These are phyloP conservation scores for Thielaviopsis punctulata DNA, from an alignment of 2,329 filamentous ascomycete species.

Conservation along the genomic window DNA sequence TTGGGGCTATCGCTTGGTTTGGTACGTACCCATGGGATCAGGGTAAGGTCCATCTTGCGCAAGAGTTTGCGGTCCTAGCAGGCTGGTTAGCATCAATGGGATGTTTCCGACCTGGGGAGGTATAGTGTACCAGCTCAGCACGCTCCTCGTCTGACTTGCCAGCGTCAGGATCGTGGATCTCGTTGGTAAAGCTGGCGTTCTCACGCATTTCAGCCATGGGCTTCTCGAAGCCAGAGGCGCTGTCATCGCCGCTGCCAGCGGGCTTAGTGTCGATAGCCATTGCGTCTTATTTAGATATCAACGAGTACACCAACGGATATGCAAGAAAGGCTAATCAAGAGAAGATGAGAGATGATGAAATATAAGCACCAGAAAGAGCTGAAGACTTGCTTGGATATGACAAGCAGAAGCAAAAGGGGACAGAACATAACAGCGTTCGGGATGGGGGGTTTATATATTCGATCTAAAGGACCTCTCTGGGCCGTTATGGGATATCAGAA, in stretches of 20 bases:
- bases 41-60: constrained; percentile 40
- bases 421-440: too few relatives aligned
- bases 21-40: constrained; percentile 39
- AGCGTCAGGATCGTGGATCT: constrained; percentile 31
- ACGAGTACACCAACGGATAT: neutral
- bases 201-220: constrained; percentile 4
- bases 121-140: constrained; percentile 37
- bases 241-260: constrained; percentile 7
- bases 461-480: too few relatives aligned
- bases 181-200: neutral
- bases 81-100: neutral
- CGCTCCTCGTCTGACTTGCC: constrained; percentile 46
- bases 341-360: too few relatives aligned
- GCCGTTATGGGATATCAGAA: too few relatives aligned
- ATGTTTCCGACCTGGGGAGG: neutral
- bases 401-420: too few relatives aligned
- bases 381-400: too few relatives aligned
- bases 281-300: too few relatives aligned
- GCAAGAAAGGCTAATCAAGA: neutral
- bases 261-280: constrained; percentile 6
- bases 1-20: neutral
- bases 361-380: too few relatives aligned
- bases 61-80: constrained; percentile 42
- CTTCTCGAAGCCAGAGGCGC: constrained; percentile 8
- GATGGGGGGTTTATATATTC: too few relatives aligned